These are phyloP conservation scores for Trichoderma asperelloides DNA, from an alignment of 495 filamentous ascomycete species.

Conservation along the genomic window DNA sequence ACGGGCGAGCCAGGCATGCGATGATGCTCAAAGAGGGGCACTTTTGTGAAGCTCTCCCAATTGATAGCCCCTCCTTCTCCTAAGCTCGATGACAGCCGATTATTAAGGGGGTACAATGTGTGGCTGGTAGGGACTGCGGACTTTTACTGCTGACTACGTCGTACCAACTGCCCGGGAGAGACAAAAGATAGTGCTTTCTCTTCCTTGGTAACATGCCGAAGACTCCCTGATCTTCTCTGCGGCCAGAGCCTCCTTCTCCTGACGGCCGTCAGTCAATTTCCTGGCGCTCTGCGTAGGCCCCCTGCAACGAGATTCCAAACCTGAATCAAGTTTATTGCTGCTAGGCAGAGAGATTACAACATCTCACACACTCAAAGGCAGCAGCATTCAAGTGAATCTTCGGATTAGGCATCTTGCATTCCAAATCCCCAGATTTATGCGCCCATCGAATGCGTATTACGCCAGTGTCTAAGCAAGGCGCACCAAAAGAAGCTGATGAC, in stretches of 20 bases:
- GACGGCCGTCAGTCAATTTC: not conserved
- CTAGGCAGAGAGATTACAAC: not conserved
- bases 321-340: not conserved
- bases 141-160: not conserved
- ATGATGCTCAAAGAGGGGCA: not conserved
- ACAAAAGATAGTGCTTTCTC: not conserved
- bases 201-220: not conserved
- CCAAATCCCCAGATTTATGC: not conserved
- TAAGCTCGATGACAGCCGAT: not conserved
- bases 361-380: not conserved
- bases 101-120: slow-evolving; percentile 1
- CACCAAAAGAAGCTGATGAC: slow-evolving; percentile 1
- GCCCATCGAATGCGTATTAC: not conserved
- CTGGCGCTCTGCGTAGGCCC: not conserved
- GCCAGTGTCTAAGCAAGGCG: not conserved
- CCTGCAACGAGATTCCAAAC: not conserved
- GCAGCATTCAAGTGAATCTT: not conserved
- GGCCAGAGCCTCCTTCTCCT: not conserved
- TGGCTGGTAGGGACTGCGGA: not conserved
- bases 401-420: not conserved
- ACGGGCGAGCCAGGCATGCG: not conserved
- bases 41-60: slow-evolving; percentile 3
- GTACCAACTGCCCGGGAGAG: not conserved
- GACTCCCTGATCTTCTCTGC: not conserved
- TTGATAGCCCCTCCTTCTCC: not conserved